A percentile compares a stretch with the other conserved stretches of the same genome.
phyloP scores from a whole-genome alignment of 2,329 filamentous ascomycete genomes.

The Nothophoma quercina region DNA sequence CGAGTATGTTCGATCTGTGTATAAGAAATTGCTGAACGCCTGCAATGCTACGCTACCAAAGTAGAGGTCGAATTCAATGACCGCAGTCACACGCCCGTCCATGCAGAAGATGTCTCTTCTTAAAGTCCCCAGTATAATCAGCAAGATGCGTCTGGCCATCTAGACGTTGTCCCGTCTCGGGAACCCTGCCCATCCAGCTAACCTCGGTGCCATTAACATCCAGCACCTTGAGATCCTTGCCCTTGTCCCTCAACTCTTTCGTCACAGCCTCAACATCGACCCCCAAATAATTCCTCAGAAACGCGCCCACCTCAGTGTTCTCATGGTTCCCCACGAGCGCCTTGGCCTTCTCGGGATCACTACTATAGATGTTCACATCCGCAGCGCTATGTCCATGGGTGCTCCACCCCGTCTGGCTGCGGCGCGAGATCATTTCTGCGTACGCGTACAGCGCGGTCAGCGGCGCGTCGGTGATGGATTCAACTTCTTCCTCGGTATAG shows the following conservation, averaged over 20 bases:
- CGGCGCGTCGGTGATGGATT: conserved; percentile 67
- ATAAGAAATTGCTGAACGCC: conserved; percentile 8
- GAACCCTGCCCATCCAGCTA: conserved; percentile 54
- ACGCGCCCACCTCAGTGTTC: conserved; percentile 90
- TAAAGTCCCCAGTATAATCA: conserved; percentile 45
- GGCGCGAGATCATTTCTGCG: conserved; percentile 83
- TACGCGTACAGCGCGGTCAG: conserved; percentile 68
- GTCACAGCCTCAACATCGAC: conserved; percentile 83
- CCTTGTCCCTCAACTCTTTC: conserved; percentile 71
- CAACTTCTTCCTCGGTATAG: conserved; percentile 74
- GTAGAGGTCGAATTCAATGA: conserved; percentile 20
- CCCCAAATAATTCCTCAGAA: conserved; percentile 78
- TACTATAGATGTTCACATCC: conserved; percentile 96
- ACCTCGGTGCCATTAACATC: conserved; percentile 39
- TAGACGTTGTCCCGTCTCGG: conserved; percentile 51
- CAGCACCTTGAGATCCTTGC: conserved; percentile 39
- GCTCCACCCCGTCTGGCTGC: conserved; percentile 91
- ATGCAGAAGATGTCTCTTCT: conserved; percentile 42
- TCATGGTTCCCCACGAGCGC: conserved; percentile 85
- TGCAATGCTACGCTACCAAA: conserved; percentile 7
- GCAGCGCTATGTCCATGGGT: conserved; percentile 90
- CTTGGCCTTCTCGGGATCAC: conserved; percentile 68
- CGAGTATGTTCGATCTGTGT: too few species aligned
- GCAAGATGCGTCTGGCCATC: conserved; percentile 58
- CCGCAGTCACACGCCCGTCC: conserved; percentile 41